These are phyloP conservation scores for Alternaria incomplexa DNA, from an alignment of 2,329 filamentous ascomycete species.

Conservation along the genomic window DNA sequence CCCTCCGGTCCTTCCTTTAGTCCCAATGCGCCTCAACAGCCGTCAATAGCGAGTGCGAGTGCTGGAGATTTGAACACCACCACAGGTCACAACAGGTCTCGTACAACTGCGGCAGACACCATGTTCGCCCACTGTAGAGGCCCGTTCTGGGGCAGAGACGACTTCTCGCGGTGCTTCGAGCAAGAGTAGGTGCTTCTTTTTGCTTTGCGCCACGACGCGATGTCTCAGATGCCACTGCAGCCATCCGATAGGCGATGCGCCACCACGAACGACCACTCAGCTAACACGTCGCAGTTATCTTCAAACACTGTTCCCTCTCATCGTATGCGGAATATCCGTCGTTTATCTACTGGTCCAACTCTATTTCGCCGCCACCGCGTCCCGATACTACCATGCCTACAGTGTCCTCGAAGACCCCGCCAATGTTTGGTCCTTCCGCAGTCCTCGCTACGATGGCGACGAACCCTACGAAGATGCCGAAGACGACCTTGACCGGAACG, in stretches of 20 bases:
- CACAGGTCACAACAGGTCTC: slow-evolving; percentile 11
- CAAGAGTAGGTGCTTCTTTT: slow-evolving; percentile 63
- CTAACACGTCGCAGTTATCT: slow-evolving; percentile 66
- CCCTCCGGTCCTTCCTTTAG: slow-evolving; percentile 1
- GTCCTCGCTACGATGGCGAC: slow-evolving; percentile 43
- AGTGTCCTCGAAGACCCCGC: slow-evolving; percentile 57
- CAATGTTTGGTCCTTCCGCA: slow-evolving; percentile 47
- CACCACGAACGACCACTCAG: neutral
- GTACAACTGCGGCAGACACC: slow-evolving; percentile 16
- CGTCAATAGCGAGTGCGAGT: slow-evolving; percentile 27
- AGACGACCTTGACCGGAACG: slow-evolving; percentile 66
- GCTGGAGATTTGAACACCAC: slow-evolving; percentile 20
- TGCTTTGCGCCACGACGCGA: neutral
- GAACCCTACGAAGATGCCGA: slow-evolving; percentile 56
- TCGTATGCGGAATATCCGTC: slow-evolving; percentile 73
- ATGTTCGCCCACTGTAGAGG: slow-evolving; percentile 65
- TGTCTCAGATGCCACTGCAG: neutral
- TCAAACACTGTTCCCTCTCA: slow-evolving; percentile 78
- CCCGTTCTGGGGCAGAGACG: slow-evolving; percentile 66
- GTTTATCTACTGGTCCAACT: slow-evolving; percentile 67
- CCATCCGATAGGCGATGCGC: neutral
- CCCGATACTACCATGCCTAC: slow-evolving; percentile 64
- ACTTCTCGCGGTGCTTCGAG: slow-evolving; percentile 68
- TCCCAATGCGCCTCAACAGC: slow-evolving; percentile 21
- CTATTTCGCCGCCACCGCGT: slow-evolving; percentile 57